These are phyloP conservation scores for Phytophthora pseudosyringae DNA, from an alignment of 352 stramenopile species.

Conservation along the genomic window DNA sequence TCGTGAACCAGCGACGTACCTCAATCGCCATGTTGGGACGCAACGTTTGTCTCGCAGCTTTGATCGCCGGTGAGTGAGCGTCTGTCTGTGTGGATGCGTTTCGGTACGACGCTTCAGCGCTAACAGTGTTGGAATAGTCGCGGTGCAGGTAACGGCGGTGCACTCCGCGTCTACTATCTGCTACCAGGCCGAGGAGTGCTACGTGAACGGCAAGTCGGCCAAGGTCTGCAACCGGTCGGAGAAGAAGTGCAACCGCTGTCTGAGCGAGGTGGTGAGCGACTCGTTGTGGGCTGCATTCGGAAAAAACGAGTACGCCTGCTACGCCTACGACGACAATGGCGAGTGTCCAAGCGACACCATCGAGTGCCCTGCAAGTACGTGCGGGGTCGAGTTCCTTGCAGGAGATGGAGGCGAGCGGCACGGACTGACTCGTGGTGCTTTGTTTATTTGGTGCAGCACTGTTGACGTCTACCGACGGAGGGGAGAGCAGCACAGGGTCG, in stretches of 20 bases:
- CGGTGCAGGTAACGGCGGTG: conserved; percentile 26
- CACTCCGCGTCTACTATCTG: conserved; percentile 41
- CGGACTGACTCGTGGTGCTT: conserved; percentile 2
- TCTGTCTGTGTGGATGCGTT: background rate
- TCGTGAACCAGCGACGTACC: conserved; percentile 31
- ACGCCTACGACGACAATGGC: conserved; percentile 39
- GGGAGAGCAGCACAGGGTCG: conserved; percentile 28
- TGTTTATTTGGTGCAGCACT: conserved; percentile 16
- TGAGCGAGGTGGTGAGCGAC: conserved; percentile 38
- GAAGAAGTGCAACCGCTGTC: conserved; percentile 53
- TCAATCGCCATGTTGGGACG: conserved; percentile 25
- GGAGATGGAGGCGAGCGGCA: background rate
- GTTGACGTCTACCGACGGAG: conserved; percentile 16
- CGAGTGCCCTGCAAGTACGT: conserved; percentile 48
- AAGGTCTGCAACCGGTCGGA: conserved; percentile 55
- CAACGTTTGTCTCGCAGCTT: conserved; percentile 32
- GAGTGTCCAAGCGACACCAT: conserved; percentile 49
- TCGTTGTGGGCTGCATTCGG: conserved; percentile 27
- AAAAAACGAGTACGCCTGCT: conserved; percentile 54
- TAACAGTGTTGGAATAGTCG: conserved; percentile 19
- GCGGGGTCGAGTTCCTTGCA: background rate
- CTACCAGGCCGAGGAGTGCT: conserved; percentile 45
- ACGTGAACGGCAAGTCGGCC: conserved; percentile 47
- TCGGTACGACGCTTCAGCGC: background rate
- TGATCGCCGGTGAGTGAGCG: conserved; percentile 34